Base-by-base conservation (phyloP, 192 early-diverging fungal species). In the Linnemannia exigua region DNA sequence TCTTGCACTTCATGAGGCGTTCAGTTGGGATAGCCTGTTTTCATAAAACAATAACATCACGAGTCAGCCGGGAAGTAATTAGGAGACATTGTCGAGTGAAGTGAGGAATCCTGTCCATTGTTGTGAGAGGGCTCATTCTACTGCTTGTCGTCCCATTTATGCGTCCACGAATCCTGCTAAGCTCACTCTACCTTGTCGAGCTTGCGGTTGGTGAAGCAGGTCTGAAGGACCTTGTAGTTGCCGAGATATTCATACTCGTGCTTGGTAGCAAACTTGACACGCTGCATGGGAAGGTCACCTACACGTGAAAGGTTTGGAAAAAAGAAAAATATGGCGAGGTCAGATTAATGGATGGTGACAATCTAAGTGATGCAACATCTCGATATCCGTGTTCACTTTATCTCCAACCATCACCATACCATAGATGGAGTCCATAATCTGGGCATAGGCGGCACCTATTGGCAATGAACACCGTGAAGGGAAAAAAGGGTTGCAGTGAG, bases 171-270 rank as follows among this genome's bases (percentile, higher is more conserved):
- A 63, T 87, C 38, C 71, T 35, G 58, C 28, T 15, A 33, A 31
- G 58, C n/a, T 22, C 12, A 31, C 6, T 22, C 28, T 91, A 94
- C 93, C 90, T 98, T 98, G 89, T 98, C 96, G 67, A 99, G 90
- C 81, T 96, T 96, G 90, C 98, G 95, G 87, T 93, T 95, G 89
- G 96, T 92, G 80, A 99, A 96, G 61, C 90, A 89, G 77, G 89
- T 89, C 80, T 99, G 98, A 35, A 99, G 93, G 46, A 99, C 90
- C 90, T 99, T 99, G 88, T 92, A 99, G 89, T 99, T 99, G 48
- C 91, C 90, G 38, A 98, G 93, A 84, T 96, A 99, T 88, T 99
- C 98, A 88, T 98, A 98, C 79, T 99, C 97, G 70, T 97, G 95
- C 89, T 97, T 98, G 37, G 97, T 95, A 38, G 92, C 89, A 82